phyloP scores from a whole-genome alignment of 441 rosid species.

The Gossypium schwendimanii region DNA sequence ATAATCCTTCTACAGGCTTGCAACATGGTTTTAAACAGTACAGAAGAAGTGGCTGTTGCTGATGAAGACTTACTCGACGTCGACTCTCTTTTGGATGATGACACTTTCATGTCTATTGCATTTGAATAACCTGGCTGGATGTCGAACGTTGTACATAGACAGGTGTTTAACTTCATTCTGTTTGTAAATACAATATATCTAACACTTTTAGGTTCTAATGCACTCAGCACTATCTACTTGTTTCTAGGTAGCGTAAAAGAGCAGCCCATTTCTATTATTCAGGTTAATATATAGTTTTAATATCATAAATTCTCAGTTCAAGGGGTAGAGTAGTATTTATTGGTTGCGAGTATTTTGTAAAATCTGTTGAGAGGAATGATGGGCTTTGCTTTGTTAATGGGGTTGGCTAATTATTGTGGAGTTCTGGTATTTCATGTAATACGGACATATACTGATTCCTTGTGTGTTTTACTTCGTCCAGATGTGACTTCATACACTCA shows the following conservation, averaged over 20 bases:
- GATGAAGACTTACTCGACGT: slow-evolving; percentile 43
- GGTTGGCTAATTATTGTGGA: not conserved
- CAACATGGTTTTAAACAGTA: slow-evolving; percentile 17
- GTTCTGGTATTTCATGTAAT: not conserved
- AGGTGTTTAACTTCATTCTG: slow-evolving; percentile 24
- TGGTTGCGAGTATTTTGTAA: slow-evolving; percentile 4
- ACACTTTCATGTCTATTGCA: slow-evolving; percentile 51
- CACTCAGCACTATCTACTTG: not conserved
- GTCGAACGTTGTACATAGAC: slow-evolving; percentile 24
- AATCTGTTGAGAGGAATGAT: not conserved
- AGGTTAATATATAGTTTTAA: not conserved
- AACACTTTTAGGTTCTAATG: slow-evolving; percentile 2
- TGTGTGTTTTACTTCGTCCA: slow-evolving; percentile 3
- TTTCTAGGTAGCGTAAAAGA: slow-evolving; percentile 1
- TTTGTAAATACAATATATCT: slow-evolving; percentile 27
- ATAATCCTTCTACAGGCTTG: not conserved
- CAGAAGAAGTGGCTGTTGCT: slow-evolving; percentile 30
- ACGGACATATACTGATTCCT: not conserved
- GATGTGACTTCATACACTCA: not conserved
- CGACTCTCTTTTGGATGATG: slow-evolving; percentile 60
- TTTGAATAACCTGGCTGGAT: slow-evolving; percentile 30
- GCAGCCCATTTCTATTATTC: not conserved
- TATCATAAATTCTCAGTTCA: not conserved
- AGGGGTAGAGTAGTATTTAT: slow-evolving; percentile 6
- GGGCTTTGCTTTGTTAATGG: not conserved